Evolutionary conservation across 1,284 basidiomycete species (phyloP), one percentile per base, ranked within the genome.

Genomic region (Marasmius oreades): DNA sequence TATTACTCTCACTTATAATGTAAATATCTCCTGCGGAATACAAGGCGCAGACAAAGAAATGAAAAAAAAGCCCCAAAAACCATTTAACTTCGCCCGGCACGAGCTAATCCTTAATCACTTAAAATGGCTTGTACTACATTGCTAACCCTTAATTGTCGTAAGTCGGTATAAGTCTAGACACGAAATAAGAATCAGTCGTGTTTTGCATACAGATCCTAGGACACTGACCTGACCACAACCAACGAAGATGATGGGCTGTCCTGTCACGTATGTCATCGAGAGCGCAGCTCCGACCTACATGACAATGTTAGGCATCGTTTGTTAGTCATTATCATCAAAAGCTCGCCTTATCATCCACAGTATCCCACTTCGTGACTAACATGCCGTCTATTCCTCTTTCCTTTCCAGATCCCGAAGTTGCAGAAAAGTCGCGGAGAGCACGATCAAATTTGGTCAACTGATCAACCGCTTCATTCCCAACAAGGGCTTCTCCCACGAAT

Each of bases 261-360:
- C 94, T 3, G 95, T 98, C 44, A 96, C 92, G 71, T 96, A 97
- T 42, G 95, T 96, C 95, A 98, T 98, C 3, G 92, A 95, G 53
- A 98, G 77, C 10, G 95, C 95, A 2, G 95, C 95, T 39, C 95
- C 95, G 53, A 98, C 95, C 88, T 96, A 70, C 39, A 67, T 67
- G 62, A 73, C 62, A 64, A 61, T 42, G 56, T 58, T 31, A 55
- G 45, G 51, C 47, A 44, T 22, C 42, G 33, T 54, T 33, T 47
- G 57, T 64, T 61, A 60, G 54, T 47, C 26, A 12, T 7, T 22
- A 44, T n/a, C 16, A 45, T 42, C 37, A 26, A 43, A 14, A 31
- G 62, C 72, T 31, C 52, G 87, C 91, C 81, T 93, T 93, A 72
- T 94, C 92, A 65, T 93, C 92, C 11, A 98, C 95, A 0, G 95